Conservation (phyloP, 177 flowering plant species). For the Vitis hybrid region DNA sequence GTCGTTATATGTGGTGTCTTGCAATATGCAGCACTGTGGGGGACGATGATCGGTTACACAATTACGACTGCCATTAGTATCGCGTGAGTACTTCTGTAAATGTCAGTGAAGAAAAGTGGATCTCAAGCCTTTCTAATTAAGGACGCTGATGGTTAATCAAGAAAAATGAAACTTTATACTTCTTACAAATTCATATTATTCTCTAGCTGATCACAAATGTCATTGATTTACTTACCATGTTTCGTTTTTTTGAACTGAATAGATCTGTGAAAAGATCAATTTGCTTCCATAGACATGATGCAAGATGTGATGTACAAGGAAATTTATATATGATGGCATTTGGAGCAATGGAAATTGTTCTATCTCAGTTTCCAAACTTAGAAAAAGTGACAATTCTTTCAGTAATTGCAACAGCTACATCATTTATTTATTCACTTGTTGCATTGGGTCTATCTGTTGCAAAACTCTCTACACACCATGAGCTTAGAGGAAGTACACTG, state of each 20-base stretch:
- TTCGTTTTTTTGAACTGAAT: neutral
- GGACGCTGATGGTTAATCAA: too few relatives aligned
- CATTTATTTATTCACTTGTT: conserved; percentile 29
- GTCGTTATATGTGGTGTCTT: conserved; percentile 22
- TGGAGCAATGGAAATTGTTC: conserved; percentile 30
- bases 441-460: conserved; percentile 20
- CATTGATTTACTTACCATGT: neutral
- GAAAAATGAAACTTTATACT: too few relatives aligned
- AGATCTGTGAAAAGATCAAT: conserved; percentile 29
- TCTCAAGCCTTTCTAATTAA: too few relatives aligned
- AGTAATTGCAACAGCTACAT: conserved; percentile 28
- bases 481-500: conserved; percentile 26
- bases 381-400: conserved; percentile 35
- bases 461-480: conserved; percentile 16
- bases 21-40: conserved; percentile 31
- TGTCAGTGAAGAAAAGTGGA: too few relatives aligned
- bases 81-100: conserved; percentile 23
- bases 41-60: conserved; percentile 32
- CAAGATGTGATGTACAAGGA: conserved; percentile 27
- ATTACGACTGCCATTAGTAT: conserved; percentile 37
- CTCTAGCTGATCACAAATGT: neutral
- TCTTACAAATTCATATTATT: too few relatives aligned
- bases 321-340: conserved; percentile 21
- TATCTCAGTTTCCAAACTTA: conserved; percentile 40
- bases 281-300: conserved; percentile 29